phyloP scores from a whole-genome alignment of 495 filamentous ascomycete species.

The Delitschia confertaspora region DNA sequence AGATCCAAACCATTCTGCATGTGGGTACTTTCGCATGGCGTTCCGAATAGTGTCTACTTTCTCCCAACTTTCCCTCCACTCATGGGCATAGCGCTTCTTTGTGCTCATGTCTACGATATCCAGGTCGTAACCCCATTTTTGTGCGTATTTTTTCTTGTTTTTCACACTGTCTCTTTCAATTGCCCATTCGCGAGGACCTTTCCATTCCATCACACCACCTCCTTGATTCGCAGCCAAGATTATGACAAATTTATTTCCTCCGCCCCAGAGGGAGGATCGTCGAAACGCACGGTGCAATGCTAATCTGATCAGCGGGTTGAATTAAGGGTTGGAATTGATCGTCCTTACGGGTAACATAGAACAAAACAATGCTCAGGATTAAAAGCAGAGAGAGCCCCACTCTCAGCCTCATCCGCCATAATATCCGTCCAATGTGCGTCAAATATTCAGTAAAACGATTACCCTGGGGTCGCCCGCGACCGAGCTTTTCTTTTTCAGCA shows the following conservation, averaged over 20 bases:
- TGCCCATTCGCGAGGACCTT: constrained; percentile 94
- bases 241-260: constrained; percentile 85
- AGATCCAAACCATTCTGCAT: constrained; percentile 78
- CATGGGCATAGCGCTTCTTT: constrained; percentile 96
- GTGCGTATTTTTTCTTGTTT: constrained; percentile 85
- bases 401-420: constrained; percentile 50
- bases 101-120: constrained; percentile 97
- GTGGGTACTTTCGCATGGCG: constrained; percentile 82
- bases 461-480: constrained; percentile 37
- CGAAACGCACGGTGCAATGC: constrained; percentile 44
- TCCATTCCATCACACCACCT: constrained; percentile 98
- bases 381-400: constrained; percentile 49
- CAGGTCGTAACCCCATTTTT: constrained; percentile 87
- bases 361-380: constrained; percentile 55
- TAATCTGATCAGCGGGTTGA: constrained; percentile 21
- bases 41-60: constrained; percentile 94
- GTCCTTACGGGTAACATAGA: constrained; percentile 59
- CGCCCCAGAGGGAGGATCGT: constrained; percentile 54
- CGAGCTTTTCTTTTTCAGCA: constrained; percentile 71
- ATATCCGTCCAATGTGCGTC: constrained; percentile 34
- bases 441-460: constrained; percentile 29
- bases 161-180: constrained; percentile 92
- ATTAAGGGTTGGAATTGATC: constrained; percentile 36
- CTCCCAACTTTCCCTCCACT: constrained; percentile 99
- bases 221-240: constrained; percentile 90